A percentile compares a stretch with the other conserved stretches of the same genome.
phyloP scores from a whole-genome alignment of 2,329 filamentous ascomycete genomes.

The Penicillium psychrosexuale region DNA sequence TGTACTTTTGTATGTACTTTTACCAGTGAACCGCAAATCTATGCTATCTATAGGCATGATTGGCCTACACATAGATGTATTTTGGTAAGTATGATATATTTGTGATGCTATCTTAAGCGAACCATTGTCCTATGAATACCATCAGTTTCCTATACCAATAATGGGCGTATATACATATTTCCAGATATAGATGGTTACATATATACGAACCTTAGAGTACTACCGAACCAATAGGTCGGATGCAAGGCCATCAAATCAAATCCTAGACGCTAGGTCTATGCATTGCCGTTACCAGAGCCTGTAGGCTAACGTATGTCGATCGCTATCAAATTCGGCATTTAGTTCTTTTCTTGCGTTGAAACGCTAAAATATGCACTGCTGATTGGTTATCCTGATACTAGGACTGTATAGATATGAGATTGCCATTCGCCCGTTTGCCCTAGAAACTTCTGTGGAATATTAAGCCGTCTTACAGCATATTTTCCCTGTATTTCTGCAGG shows the following conservation, averaged over 20 bases:
- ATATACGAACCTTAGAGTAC: not conserved
- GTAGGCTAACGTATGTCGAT: conserved; percentile 1
- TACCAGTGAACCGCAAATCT: not conserved
- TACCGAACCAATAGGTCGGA: not conserved
- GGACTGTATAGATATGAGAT: not conserved
- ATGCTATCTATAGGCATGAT: not conserved
- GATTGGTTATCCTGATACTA: not conserved
- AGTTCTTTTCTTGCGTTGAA: not conserved
- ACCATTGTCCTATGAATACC: not conserved
- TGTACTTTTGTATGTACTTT: not conserved
- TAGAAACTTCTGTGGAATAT: not conserved
- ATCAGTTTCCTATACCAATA: not conserved
- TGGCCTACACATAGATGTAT: not conserved
- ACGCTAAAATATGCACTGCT: not conserved
- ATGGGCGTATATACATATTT: not conserved
- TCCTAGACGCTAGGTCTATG: not conserved
- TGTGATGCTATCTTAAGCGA: not conserved
- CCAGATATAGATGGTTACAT: not conserved
- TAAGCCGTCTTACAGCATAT: not conserved
- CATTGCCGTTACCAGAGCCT: not conserved
- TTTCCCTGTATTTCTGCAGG: not conserved
- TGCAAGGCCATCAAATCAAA: not conserved
- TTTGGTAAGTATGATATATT: not conserved
- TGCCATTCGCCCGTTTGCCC: not conserved
- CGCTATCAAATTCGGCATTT: not conserved